Evolutionary conservation across 129 eudicot species (phyloP).

Genomic region (Flaveria sonorensis): DNA sequence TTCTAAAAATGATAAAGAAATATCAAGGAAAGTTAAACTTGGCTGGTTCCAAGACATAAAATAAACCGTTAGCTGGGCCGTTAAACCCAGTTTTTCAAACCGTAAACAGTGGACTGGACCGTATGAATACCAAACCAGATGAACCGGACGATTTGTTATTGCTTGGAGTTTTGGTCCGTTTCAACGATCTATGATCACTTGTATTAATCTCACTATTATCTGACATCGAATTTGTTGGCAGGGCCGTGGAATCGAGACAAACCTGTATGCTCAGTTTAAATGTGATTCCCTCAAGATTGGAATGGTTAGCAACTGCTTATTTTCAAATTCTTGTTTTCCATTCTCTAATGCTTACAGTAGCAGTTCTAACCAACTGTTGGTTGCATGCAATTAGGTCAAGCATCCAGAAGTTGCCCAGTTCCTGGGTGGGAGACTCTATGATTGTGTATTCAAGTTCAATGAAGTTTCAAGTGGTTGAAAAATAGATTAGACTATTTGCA

Average conservation of each 20-base stretch:
- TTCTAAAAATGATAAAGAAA: background rate
- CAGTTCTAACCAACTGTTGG: background rate
- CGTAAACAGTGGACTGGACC: background rate
- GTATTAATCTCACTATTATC: background rate
- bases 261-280: constrained; percentile 86
- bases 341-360: background rate
- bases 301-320: constrained; percentile 55
- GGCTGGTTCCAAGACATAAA: background rate
- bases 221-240: constrained; percentile 36
- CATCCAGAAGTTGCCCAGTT: constrained; percentile 94
- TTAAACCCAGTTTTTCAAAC: background rate
- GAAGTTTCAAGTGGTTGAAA: constrained; percentile 49
- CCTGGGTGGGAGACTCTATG: constrained; percentile 92
- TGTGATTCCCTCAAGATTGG: constrained; percentile 95
- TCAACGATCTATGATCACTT: background rate
- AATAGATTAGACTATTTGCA: constrained; percentile 7
- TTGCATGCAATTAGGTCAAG: constrained; percentile 61
- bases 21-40: background rate
- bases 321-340: background rate
- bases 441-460: constrained; percentile 93
- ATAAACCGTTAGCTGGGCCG: background rate
- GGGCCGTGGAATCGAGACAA: constrained; percentile 99
- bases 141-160: background rate
- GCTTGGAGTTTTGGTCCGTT: background rate
- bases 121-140: background rate